Evolutionary conservation across 139 green algal species (phyloP), one percentile per base, ranked within the genome.

Genomic region (Nannochloris sp.): DNA sequence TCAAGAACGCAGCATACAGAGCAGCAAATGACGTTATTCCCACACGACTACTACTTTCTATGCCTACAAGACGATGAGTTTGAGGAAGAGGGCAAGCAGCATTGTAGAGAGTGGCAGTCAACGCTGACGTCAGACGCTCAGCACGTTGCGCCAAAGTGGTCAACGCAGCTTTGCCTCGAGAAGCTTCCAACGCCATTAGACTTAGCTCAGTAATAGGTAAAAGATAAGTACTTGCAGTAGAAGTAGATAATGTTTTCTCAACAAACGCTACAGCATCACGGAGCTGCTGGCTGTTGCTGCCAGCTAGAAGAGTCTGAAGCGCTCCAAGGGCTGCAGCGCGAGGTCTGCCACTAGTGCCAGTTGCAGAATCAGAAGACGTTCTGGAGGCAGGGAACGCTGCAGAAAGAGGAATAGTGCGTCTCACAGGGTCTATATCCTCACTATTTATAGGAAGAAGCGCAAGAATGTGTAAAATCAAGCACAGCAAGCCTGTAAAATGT

Each of bases 251-350:
- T 6, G 45, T 29, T 9, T 53, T 48, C 42, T 68, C 68, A 15
- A 25, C 33, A 35, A 53, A 70, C 10, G 57, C 57, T 56, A 75
- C 54, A 36, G 54, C 45, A 25, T 60, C 31, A 6, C 48, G 32
- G 36, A 73, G 66, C 56, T 73, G 66, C 39, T 67, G 66, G 66
- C 56, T 67, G 38, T 30, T 67, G 57, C 66, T 61, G 42, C 66
- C 66, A 4, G 42, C 45, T 36, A 75, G 9, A 25, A 75, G 29
- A 27, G 39, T 36, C 6, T 35, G 46, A n/a, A 75, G 37, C 2
- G 68, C 60, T 4, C 36, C 42, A 8, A 75, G 33, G 33, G 55
- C 30, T 27, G 39, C n/a, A 36, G 4, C 46, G 32, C 14, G 63
- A 36, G 33, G 54, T 30, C 27, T 48, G 12, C 25, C 14, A 10